These are phyloP conservation scores for Hypomyces perniciosus DNA, from an alignment of 2,329 filamentous ascomycete species.

Conservation along the genomic window DNA sequence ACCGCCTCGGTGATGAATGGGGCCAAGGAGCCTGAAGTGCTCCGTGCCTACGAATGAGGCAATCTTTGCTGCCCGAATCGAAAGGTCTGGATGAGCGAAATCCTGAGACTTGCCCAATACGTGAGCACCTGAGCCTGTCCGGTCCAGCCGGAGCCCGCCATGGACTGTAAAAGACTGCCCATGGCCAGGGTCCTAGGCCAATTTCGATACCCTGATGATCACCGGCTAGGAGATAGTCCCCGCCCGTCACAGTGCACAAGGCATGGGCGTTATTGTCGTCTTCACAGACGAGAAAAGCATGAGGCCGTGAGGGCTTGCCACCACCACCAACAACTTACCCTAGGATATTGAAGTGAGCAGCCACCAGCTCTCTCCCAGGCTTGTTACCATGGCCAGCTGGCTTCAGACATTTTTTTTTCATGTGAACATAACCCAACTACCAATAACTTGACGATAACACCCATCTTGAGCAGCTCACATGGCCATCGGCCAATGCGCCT, in stretches of 20 bases:
- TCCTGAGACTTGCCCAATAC: conserved; percentile 9
- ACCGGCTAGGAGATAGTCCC: conserved; percentile 12
- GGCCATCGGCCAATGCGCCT: conserved; percentile 22
- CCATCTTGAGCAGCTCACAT: conserved; percentile 21
- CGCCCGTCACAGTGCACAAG: conserved; percentile 11
- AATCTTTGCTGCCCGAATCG: too few relatives aligned
- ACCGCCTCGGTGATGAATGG: not conserved
- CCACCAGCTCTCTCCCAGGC: conserved; percentile 3
- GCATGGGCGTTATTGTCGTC: not conserved
- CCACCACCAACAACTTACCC: conserved; percentile 1
- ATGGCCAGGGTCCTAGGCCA: conserved; percentile 6
- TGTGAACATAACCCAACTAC: not conserved
- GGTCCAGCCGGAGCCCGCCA: conserved; percentile 12
- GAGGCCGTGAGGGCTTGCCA: not conserved
- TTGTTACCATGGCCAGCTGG: conserved; percentile 1
- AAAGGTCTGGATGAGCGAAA: not conserved
- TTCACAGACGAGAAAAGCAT: not conserved
- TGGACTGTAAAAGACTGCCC: conserved; percentile 1
- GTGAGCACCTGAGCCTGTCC: conserved; percentile 4
- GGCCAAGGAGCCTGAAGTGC: not conserved
- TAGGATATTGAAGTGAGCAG: not conserved
- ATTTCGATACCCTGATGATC: conserved; percentile 10
- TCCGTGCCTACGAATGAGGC: not conserved
- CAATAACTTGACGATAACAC: conserved; percentile 2
- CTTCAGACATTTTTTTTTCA: conserved; percentile 4